A percentile compares a stretch with the other conserved stretches of the same genome.
These are phyloP conservation scores for Golubevia sp. DNA, from an alignment of 1,284 basidiomycete genomes.

Conservation along the genomic window DNA sequence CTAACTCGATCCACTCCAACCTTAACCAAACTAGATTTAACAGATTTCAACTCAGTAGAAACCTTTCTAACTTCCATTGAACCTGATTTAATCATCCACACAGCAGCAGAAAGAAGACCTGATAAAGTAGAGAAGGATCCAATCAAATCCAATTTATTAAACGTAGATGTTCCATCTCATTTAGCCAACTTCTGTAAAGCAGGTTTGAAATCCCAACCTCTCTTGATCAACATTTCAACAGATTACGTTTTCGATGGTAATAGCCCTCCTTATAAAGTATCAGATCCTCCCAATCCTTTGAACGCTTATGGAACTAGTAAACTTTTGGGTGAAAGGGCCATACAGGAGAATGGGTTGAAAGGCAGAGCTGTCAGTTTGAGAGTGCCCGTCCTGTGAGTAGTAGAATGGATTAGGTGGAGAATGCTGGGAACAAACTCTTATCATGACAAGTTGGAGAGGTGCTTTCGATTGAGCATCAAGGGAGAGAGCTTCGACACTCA, in stretches of 20 bases:
- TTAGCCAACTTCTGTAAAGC: constrained; percentile 60
- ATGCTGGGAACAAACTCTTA: no score
- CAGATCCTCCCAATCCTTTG: constrained; percentile 63
- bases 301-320: constrained; percentile 64
- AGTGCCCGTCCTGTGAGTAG: constrained; percentile 58
- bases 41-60: constrained; percentile 61
- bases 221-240: constrained; percentile 65
- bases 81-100: constrained; percentile 65
- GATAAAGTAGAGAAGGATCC: constrained; percentile 62
- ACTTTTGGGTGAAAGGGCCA: constrained; percentile 58
- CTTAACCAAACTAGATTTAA: constrained; percentile 64
- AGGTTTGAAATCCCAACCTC: constrained; percentile 13
- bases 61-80: constrained; percentile 59
- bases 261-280: constrained; percentile 64
- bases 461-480: no score
- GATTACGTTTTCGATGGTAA: constrained; percentile 61
- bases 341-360: constrained; percentile 22
- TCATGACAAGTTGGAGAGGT: no score
- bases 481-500: no score
- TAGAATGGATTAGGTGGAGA: no score
- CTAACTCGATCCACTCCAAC: constrained; percentile 58
- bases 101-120: constrained; percentile 65
- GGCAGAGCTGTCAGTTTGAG: constrained; percentile 60
- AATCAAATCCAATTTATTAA: constrained; percentile 63
- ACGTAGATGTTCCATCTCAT: constrained; percentile 63